Evolutionary conservation across 179 eudicot genomes (phyloP), one percentile per base, ranked within the genome.

Genomic region (Vitellaria paradoxa): DNA sequence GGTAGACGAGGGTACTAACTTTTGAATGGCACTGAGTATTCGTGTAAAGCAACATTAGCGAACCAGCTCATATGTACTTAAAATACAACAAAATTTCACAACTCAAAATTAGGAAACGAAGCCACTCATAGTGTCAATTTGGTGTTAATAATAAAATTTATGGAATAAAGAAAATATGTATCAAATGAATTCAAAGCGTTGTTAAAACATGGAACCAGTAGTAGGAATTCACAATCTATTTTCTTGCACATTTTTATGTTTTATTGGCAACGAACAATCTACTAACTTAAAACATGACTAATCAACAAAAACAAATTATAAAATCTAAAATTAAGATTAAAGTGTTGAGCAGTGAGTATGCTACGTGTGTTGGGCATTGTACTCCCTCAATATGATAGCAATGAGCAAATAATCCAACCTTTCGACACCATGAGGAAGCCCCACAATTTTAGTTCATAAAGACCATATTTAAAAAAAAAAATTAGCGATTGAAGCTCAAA

Each of bases 371-470:
- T 6, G 65, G 81, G 78, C 97, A 95, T 9, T 86, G 83, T 21
- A 14, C 76, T 59, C 88, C 95, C 49, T 81, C 75, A 30, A 79
- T 74, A 49, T 84, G 89, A 87, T 90, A 91, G 6, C 72, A 62
- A 79, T 91, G 95, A 81, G 92, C 78, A 81, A 93, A 89, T 59
- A 80, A 84, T 7, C 90, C 93, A 60, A 89, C 76, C 99, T 93
- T 72, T 30, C 65, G 7, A 61, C 30, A 20, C 49, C 9, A n/a
- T n/a, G 52, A 67, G 24, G n/a, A 46, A 74, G 9, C 37, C 37
- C 37, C 37, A 45, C 63, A 53, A 49, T 13, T 59, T 68, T 42
- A 77, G 72, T 72, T 23, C 46, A 21, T 45, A 13, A 24, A 15
- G 15, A 49, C 17, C 50, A 61, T 9, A 18, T 68, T 45, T 18